Conservation (phyloP, 2,329 filamentous ascomycete species). For the Aspergillus phoenicis region DNA sequence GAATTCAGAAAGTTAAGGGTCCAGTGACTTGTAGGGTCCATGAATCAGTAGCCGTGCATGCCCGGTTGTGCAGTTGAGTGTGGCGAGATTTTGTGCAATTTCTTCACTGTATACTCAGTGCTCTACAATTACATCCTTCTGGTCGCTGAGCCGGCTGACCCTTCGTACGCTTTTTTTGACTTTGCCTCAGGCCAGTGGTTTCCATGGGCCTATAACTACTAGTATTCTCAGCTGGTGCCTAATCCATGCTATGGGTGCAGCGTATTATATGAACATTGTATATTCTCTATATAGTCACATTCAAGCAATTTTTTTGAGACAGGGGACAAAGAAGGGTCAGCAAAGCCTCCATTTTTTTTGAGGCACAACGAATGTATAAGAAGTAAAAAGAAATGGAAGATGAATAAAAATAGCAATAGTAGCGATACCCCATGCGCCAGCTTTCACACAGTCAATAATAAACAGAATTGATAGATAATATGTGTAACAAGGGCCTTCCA, state of each 20-base stretch:
- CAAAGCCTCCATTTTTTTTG: not conserved
- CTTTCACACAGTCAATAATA: not conserved
- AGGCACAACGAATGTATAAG: not conserved
- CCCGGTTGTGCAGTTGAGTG: too few relatives aligned
- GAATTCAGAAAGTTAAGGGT: too few relatives aligned
- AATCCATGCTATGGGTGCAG: too few relatives aligned
- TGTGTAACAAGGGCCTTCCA: slow-evolving; percentile 7
- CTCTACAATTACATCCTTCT: too few relatives aligned
- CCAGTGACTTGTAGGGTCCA: too few relatives aligned
- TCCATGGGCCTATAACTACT: not conserved
- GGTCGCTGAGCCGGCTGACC: too few relatives aligned
- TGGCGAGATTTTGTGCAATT: too few relatives aligned
- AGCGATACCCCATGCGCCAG: slow-evolving; percentile 2
- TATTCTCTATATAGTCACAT: not conserved
- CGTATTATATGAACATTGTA: not conserved
- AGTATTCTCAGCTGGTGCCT: not conserved
- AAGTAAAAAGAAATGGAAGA: not conserved
- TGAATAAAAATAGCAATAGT: not conserved
- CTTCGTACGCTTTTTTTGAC: too few relatives aligned
- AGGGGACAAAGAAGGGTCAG: not conserved
- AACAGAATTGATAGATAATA: slow-evolving; percentile 3
- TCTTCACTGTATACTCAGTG: too few relatives aligned
- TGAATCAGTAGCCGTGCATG: too few relatives aligned
- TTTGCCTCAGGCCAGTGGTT: too few relatives aligned
- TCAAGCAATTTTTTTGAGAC: not conserved